Evolutionary conservation across 805 yeast genomes (phyloP).

Genomic region (Suhomyces tanzawaensis): DNA sequence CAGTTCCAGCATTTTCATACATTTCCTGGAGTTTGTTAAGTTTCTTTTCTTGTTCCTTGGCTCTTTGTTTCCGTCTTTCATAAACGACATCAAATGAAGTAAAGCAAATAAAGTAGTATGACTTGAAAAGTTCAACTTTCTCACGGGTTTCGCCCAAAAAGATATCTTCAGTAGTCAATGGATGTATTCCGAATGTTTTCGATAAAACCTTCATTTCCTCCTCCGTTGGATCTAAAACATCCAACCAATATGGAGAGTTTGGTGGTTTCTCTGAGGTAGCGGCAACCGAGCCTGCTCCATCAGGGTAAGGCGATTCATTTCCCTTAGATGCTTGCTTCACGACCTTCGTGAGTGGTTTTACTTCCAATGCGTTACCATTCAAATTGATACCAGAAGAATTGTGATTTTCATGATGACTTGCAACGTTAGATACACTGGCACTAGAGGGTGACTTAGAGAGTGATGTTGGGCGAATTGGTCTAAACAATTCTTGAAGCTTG

Average conservation of each 20-base stretch:
- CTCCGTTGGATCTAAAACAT: slow-evolving; percentile 88
- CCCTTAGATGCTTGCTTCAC: slow-evolving; percentile 1
- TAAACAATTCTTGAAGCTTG: slow-evolving; percentile 23
- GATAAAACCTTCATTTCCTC: slow-evolving; percentile 93
- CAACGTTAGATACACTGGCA: slow-evolving; percentile 7
- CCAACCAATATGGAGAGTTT: slow-evolving; percentile 70
- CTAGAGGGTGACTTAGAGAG: slow-evolving; percentile 10
- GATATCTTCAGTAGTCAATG: slow-evolving; percentile 93
- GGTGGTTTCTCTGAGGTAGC: slow-evolving; percentile 8
- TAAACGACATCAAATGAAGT: slow-evolving; percentile 61
- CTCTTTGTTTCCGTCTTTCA: slow-evolving; percentile 57
- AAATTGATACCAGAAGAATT: neutral
- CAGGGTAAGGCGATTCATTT: slow-evolving; percentile 8
- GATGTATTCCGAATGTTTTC: slow-evolving; percentile 92
- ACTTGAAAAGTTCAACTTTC: slow-evolving; percentile 88
- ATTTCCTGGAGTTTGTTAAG: slow-evolving; percentile 36
- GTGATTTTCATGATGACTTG: neutral
- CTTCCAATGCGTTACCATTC: neutral
- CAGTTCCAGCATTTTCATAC: slow-evolving; percentile 19
- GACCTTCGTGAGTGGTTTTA: slow-evolving; percentile 7
- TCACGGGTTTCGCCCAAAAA: slow-evolving; percentile 92
- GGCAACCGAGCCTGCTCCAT: slow-evolving; percentile 12
- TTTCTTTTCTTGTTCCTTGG: slow-evolving; percentile 44
- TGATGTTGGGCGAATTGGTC: slow-evolving; percentile 20
- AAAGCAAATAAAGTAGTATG: slow-evolving; percentile 90